Evolutionary conservation across 1,139 yeast species (phyloP), one percentile per base, ranked within the genome.

Genomic region (Casaregolazyma suthepensis): DNA sequence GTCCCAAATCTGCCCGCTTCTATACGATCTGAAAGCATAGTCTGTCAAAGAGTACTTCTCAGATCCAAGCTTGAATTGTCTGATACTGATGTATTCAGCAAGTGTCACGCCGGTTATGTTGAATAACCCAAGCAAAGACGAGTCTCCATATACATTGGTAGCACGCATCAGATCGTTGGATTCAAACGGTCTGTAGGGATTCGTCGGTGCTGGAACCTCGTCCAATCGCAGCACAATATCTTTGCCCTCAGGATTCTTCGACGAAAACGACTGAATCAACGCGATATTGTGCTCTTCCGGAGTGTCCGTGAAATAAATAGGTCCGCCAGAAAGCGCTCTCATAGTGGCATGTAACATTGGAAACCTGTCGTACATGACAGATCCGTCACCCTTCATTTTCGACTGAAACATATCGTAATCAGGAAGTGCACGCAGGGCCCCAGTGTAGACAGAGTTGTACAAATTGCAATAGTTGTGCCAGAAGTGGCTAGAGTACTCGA

Each of bases 381-480:
- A 42, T 15, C 46, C 49, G 15, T 44, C 31, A 6, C 29, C 49
- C 20, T 26, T 52, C 45, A 48, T 45, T n/a, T 54, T 54, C 5
- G 71, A 59, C 52, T 65, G 68, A 52, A 67, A 67, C 71, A 67
- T 67, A 55, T 67, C 71, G 60, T 62, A 67, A 54, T 67, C 71
- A 2, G 67, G 66, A 7, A 61, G 50, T 2, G 61, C 59, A 26
- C 59, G 54, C 47, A 64, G 55, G n/a, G 62, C 56, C 23, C 60
- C 54, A 9, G 70, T 66, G 51, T 59, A 62, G 3, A 59, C 45
- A 15, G 64, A 53, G 35, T 63, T 64, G 58, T 56, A 60, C 43
- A 68, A 56, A 53, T 67, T 67, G 54, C 63, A 57, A 50, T 63
- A 67, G 26, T 66, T 58, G 55, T 67, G 71, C 70, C 69, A 66